Percentiles rank a stretch among this genome's conserved stretches.
Evolutionary conservation across 257 asterid species (phyloP).

Genomic region (Nicotiana benthamiana): DNA sequence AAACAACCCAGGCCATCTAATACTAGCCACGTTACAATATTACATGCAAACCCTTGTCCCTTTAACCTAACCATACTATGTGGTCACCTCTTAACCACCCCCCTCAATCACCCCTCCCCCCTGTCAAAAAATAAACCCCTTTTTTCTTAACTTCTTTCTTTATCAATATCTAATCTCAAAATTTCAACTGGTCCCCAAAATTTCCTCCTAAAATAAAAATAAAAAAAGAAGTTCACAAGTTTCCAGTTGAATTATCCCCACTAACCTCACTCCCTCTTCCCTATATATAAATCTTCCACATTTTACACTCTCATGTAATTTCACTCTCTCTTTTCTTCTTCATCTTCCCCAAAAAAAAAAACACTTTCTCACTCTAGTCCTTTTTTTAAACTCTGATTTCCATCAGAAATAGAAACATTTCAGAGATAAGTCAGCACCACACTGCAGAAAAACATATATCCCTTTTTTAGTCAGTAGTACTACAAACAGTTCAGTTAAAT

Average conservation of each 20-base stretch:
- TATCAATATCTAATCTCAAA: not conserved
- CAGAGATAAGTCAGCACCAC: not conserved
- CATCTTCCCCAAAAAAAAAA: not conserved
- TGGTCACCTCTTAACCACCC: slow-evolving; percentile 5
- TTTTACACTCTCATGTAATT: slow-evolving; percentile 10
- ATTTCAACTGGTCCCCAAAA: slow-evolving; percentile 6
- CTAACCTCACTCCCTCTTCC: not conserved
- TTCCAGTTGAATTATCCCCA: not conserved
- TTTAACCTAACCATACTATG: slow-evolving; percentile 7
- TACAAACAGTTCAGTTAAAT: slow-evolving; percentile 19
- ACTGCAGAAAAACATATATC: slow-evolving; percentile 21
- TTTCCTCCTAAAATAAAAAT: not conserved
- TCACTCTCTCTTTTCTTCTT: slow-evolving; percentile 7
- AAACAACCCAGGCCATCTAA: slow-evolving; percentile 19
- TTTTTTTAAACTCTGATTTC: not conserved
- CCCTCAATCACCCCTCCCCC: not conserved
- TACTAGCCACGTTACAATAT: slow-evolving; percentile 9
- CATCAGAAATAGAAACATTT: not conserved
- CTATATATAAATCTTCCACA: slow-evolving; percentile 16
- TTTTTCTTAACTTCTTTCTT: not conserved
- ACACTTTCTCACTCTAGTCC: slow-evolving; percentile 3
- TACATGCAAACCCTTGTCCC: not conserved
- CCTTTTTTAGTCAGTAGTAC: slow-evolving; percentile 30
- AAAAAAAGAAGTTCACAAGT: not conserved
- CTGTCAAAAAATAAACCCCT: not conserved